Percentiles rank a stretch among this genome's conserved stretches.
Evolutionary conservation across 768 basidiomycete genomes (phyloP).

Genomic region (Xerocomus potaroensis): DNA sequence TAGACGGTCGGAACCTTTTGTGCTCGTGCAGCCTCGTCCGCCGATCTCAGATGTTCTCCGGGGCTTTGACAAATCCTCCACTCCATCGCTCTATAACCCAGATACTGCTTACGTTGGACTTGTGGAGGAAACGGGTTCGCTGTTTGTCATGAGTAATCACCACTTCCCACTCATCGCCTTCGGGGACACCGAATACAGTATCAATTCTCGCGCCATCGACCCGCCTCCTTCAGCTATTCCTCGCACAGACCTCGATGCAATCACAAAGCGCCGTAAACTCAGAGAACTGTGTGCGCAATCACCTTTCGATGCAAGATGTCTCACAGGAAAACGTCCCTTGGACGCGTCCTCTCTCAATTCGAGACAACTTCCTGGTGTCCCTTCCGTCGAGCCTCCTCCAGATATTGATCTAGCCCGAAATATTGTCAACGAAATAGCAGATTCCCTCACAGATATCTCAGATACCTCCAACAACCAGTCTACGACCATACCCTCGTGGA

Average conservation of each 20-base stretch:
- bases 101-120: slow-evolving; percentile 80
- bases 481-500: slow-evolving; percentile 11
- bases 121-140: slow-evolving; percentile 62
- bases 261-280: slow-evolving; percentile 43
- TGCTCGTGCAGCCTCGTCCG: slow-evolving; percentile 83
- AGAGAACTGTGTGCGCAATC: slow-evolving; percentile 37
- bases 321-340: slow-evolving; percentile 56
- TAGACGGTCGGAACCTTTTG: slow-evolving; percentile 58
- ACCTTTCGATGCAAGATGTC: slow-evolving; percentile 50
- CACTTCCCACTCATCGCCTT: slow-evolving; percentile 82
- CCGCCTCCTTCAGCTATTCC: slow-evolving; percentile 30
- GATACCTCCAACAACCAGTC: slow-evolving; percentile 17
- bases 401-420: slow-evolving; percentile 12
- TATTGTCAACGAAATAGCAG: slow-evolving; percentile 10
- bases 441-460: slow-evolving; percentile 13
- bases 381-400: slow-evolving; percentile 33
- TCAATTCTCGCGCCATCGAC: slow-evolving; percentile 33
- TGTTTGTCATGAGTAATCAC: slow-evolving; percentile 83
- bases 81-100: slow-evolving; percentile 37
- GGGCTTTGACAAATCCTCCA: slow-evolving; percentile 30
- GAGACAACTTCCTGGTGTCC: slow-evolving; percentile 59
- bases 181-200: slow-evolving; percentile 40
- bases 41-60: slow-evolving; percentile 71
- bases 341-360: slow-evolving; percentile 47
- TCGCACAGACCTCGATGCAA: slow-evolving; percentile 37